Base-by-base conservation (phyloP, 2,329 filamentous ascomycete species). In the Talaromyces pinophilus region DNA sequence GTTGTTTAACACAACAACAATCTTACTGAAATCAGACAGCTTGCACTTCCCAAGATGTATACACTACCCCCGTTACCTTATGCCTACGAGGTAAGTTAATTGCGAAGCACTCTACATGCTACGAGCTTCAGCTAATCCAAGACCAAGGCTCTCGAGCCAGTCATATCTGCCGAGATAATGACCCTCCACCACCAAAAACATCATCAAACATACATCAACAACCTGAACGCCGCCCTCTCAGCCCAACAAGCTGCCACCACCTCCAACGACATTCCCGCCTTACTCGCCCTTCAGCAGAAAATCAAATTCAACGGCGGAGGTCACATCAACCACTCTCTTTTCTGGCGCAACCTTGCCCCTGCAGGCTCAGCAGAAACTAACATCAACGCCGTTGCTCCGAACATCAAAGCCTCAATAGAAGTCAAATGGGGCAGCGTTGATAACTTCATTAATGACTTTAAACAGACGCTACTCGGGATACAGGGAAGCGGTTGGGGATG, bases 131-230 rank as follows among this genome's bases (percentile, higher is more conserved):
- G 48, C 40, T 17, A 13, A 57, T 46, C 15, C 19, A 59, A 50
- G 1, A 59, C 3, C 11, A 83, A 72, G 83, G 94, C 93, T 55
- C 92, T 97, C 72, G 94, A 97, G 82, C 86, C 85, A 71, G 77
- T 84, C 77, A 86, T 97, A 84, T 93, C 90, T 48, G 88, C 89
- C 77, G 87, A 94, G 81, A 96, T 97, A 82, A 97, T 97, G 93
- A 90, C 96, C 82, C 87, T 96, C 38, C 93, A 97, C 84, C 91
- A 97, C 86, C 87, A 86, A 81, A 96, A 94, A 82, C 93, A 97
- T 84, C 93, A 97, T 83, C 89, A 94, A 80, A 92, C 93, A 73
- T 96, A 97, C 80, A 90, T 97, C 73, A 95, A 89, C 78, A 91
- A 91, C 76, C 90, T 92, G 81, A 97, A 97, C 83, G 85, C 88